Evolutionary conservation across 306 rosid species (phyloP), one percentile per base, ranked within the genome.

Genomic region (Lablab purpureus): DNA sequence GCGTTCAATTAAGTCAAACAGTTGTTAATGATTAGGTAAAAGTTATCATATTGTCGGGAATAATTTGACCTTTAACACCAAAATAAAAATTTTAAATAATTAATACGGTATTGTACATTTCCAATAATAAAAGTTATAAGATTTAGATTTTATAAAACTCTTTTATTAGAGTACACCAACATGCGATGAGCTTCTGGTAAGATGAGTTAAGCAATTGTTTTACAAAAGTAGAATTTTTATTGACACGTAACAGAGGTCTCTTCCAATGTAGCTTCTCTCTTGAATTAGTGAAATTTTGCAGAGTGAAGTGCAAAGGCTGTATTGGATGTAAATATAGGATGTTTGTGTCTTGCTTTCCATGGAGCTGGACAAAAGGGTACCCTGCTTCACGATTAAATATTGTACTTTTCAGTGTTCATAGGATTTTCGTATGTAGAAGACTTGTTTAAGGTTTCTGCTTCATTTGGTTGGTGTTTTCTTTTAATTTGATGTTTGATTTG

Each of bases 331-430:
- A 36, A 55, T 67, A 22, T 40, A 43, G 78, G 70, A 50, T 54
- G 76, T 19, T 50, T 37, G 12, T 27, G 41, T 22, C 64, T 71
- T 72, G 89, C 90, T 68, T 93, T 93, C 87, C 91, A 89, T 59
- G 98, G 97, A 78, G 94, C 94, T 88, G 98, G 98, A 58, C 97
- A 93, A 87, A 91, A 93, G 86, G 93, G 98, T 93, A 93, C 91
- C 98, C 97, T 93, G 84, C 80, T 52, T 72, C 74, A 73, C 9
- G 67, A 80, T 71, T 55, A 83, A 71, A 67, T 82, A 50, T 67
- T 84, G 11, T 46, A 45, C 10, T 59, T 58, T 71, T 81, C 41
- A 62, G 75, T 41, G 10, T 79, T 28, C 66, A 45, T 74, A 56
- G 37, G 28, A 73, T 30, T 76, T 52, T 65, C 25, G 37, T 17